Conservation (phyloP, 176 grass and related monocot species). For the Urochloa ruziziensis region DNA sequence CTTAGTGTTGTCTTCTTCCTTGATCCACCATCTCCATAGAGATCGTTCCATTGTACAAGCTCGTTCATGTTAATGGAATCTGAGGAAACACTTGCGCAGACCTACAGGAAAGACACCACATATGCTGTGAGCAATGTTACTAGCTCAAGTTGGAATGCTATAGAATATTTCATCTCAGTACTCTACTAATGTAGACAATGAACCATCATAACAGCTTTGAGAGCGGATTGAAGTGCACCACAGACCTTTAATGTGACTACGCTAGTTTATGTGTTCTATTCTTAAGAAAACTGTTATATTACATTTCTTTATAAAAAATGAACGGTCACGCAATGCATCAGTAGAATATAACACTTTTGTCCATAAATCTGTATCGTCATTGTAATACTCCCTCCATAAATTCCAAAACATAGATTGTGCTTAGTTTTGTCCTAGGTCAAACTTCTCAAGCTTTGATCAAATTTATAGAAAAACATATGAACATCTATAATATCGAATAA, state of each 20-base stretch:
- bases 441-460: no score
- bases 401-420: no score
- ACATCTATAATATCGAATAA: no score
- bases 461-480: no score
- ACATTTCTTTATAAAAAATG: background rate
- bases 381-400: no score
- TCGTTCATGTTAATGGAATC: slow-evolving; percentile 95
- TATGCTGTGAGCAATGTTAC: slow-evolving; percentile 12
- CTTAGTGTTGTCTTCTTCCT: slow-evolving; percentile 92
- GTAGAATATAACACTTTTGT: background rate
- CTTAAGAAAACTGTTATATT: background rate
- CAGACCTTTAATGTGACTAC: background rate
- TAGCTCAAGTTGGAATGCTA: background rate
- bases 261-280: background rate
- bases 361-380: background rate
- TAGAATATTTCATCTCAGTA: background rate
- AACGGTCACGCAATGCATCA: background rate
- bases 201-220: background rate
- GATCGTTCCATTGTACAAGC: slow-evolving; percentile 87
- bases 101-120: slow-evolving; percentile 42
- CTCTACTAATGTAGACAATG: background rate
- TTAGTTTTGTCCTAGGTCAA: no score
- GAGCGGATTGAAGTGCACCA: background rate
- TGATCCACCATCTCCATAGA: slow-evolving; percentile 89
- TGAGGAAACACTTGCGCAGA: slow-evolving; percentile 90